Evolutionary conservation across 768 basidiomycete genomes (phyloP).

Genomic region (Termitomyces eurrhizus): DNA sequence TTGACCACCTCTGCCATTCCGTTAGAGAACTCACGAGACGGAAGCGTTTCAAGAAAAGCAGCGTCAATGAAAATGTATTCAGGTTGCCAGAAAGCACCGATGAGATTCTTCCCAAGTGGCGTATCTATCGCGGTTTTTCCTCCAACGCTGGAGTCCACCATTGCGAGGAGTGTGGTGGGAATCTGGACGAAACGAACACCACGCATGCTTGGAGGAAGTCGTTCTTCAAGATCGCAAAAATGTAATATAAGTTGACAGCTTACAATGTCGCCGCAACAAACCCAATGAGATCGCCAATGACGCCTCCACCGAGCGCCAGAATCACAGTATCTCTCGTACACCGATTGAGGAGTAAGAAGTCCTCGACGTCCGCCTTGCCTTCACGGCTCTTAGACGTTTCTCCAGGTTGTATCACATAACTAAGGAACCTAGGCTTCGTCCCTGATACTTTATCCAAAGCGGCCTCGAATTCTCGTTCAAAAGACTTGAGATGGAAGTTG

Average conservation of each 20-base stretch:
- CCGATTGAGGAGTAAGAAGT: conserved; percentile 81
- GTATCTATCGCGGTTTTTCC: conserved; percentile 99
- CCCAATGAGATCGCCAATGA: conserved; percentile 94
- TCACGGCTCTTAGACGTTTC: conserved; percentile 90
- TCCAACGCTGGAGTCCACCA: conserved; percentile 98
- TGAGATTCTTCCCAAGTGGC: conserved; percentile 95
- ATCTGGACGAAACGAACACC: conserved; percentile 95
- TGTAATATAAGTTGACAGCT: conserved; percentile 29
- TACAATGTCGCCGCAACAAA: conserved; percentile 98
- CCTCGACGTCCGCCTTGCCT: conserved; percentile 91
- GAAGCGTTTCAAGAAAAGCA: conserved; percentile 91
- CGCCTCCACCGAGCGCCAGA: conserved; percentile 92
- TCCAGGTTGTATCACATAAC: conserved; percentile 80
- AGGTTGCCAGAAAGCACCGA: conserved; percentile 98
- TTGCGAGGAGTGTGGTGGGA: conserved; percentile 92
- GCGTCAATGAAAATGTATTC: conserved; percentile 97
- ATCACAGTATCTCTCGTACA: conserved; percentile 94
- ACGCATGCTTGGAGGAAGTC: conserved; percentile 72
- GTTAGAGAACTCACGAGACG: conserved; percentile 91
- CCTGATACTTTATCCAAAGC: conserved; percentile 27
- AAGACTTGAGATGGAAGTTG: conserved; percentile 64
- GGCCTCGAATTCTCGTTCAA: conserved; percentile 61
- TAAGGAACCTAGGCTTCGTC: conserved; percentile 62
- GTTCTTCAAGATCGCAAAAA: conserved; percentile 7
- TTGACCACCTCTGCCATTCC: conserved; percentile 99